phyloP scores from a whole-genome alignment of 495 filamentous ascomycete genomes.

The Cercophora samala region DNA sequence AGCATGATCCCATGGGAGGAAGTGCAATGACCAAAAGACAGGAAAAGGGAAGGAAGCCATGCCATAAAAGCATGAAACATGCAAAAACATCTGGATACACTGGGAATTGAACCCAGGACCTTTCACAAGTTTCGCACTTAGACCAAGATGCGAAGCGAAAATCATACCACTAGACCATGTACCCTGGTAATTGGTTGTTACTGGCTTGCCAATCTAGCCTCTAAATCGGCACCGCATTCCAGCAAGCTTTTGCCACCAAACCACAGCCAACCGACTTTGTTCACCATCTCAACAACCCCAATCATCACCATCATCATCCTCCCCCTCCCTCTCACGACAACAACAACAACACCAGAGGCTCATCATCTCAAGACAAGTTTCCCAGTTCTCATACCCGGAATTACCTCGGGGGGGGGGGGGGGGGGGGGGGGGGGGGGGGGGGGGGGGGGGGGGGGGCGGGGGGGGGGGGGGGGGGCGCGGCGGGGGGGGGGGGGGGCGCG shows the following conservation, averaged over 20 bases:
- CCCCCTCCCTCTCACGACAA: neutral
- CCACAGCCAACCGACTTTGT: neutral
- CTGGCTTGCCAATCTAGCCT: neutral
- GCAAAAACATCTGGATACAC: neutral
- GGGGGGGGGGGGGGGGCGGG: too few species aligned
- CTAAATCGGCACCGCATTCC: neutral
- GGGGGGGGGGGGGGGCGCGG: too few species aligned
- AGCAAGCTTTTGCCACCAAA: neutral
- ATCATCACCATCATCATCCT: neutral
- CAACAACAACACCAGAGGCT: neutral
- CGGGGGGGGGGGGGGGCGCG: too few species aligned
- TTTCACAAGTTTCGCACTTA: neutral
- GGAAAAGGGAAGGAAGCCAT: too few species aligned
- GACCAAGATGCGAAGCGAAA: neutral
- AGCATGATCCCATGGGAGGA: too few species aligned
- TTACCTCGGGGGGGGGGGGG: too few species aligned
- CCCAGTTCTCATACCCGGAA: neutral
- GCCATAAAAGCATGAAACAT: too few species aligned
- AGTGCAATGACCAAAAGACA: too few species aligned
- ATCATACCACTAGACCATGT: constrained; percentile 6
- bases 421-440: too few species aligned
- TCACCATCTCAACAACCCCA: neutral
- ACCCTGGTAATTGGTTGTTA: neutral
- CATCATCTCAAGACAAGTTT: neutral
- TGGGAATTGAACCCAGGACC: neutral